phyloP scores from a whole-genome alignment of 768 basidiomycete genomes.

The Suillus subalutaceus region DNA sequence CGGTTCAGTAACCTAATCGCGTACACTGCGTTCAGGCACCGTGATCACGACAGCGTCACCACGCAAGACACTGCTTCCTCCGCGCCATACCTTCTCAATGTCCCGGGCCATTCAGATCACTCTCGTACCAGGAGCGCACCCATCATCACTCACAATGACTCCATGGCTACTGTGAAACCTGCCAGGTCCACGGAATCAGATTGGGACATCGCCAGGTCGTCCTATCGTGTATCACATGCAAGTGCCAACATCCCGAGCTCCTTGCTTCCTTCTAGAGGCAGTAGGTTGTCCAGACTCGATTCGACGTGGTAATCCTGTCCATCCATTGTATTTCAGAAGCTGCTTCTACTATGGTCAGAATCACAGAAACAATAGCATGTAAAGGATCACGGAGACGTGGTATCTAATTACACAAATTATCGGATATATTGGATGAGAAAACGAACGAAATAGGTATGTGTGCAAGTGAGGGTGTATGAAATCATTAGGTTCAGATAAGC shows the following conservation, averaged over 20 bases:
- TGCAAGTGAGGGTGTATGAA: slow-evolving; percentile 1
- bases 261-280: not conserved
- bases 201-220: not conserved
- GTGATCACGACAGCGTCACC: slow-evolving; percentile 12
- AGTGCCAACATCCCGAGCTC: not conserved
- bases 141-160: too few relatives aligned
- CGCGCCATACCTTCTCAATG: not conserved
- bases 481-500: not conserved
- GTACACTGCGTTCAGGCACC: slow-evolving; percentile 4
- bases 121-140: slow-evolving; percentile 4
- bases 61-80: slow-evolving; percentile 8
- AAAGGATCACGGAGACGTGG: not conserved
- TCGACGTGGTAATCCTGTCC: not conserved
- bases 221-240: not conserved
- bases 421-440: not conserved
- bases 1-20: slow-evolving; percentile 11
- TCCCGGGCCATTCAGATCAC: slow-evolving; percentile 5
- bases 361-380: not conserved
- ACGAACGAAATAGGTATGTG: not conserved
- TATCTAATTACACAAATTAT: slow-evolving; percentile 4
- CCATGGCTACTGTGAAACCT: not conserved
- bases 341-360: not conserved
- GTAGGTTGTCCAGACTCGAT: not conserved
- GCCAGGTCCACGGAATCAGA: not conserved
- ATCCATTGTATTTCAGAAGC: not conserved